phyloP scores from a whole-genome alignment of 129 eudicot genomes.

The Dittrichia graveolens region DNA sequence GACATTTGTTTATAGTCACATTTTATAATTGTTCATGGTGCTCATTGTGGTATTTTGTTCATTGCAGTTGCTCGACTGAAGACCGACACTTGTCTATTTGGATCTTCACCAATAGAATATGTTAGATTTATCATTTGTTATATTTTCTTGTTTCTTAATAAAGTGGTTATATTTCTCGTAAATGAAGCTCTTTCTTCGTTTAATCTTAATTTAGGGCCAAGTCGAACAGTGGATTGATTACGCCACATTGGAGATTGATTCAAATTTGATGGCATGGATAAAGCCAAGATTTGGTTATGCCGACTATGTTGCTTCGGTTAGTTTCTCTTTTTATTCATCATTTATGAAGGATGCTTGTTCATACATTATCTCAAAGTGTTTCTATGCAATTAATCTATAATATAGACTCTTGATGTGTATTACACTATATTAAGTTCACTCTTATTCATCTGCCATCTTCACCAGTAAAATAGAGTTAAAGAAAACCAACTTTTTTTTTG shows the following conservation, averaged over 20 bases:
- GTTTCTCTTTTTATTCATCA: neutral
- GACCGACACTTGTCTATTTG: conserved; percentile 55
- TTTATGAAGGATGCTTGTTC: neutral
- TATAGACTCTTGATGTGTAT: no score
- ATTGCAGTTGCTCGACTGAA: conserved; percentile 56
- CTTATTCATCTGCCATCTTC: no score
- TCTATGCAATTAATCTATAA: no score
- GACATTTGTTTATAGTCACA: neutral
- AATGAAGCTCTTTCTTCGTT: neutral
- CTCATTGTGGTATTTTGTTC: conserved; percentile 18
- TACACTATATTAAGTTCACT: no score
- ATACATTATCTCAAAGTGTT: no score
- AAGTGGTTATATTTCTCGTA: conserved; percentile 1
- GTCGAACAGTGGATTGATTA: conserved; percentile 79
- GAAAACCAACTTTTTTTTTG: neutral
- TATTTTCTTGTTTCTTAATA: neutral
- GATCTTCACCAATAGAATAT: conserved; percentile 65
- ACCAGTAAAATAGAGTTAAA: neutral
- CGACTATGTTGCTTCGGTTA: conserved; percentile 51
- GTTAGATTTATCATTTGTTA: conserved; percentile 32
- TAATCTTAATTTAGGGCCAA: conserved; percentile 43
- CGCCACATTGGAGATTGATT: conserved; percentile 56
- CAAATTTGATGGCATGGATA: conserved; percentile 40
- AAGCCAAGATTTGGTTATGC: conserved; percentile 44
- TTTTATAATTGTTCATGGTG: neutral